Percentiles rank a stretch among this genome's conserved stretches.
Conservation (phyloP, 805 yeast species). For the Scheffersomyces spartinae region DNA sequence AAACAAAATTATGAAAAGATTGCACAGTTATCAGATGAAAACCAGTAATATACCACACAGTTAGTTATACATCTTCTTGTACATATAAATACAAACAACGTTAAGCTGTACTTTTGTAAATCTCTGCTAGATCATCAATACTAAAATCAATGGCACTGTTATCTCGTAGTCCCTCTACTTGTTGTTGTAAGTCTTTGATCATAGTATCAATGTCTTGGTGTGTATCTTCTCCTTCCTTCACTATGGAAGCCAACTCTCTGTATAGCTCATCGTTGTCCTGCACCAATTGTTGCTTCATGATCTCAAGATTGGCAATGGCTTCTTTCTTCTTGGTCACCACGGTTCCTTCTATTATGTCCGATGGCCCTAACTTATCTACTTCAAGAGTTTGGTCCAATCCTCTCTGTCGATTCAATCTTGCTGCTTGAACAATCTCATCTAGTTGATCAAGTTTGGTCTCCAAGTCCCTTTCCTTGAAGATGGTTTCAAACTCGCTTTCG, state of each 20-base stretch:
- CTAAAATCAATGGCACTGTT: too few relatives aligned
- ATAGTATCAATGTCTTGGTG: slow-evolving; percentile 11
- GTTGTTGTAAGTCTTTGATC: too few relatives aligned
- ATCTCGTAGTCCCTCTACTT: too few relatives aligned
- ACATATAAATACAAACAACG: too few relatives aligned
- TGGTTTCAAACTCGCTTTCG: slow-evolving; percentile 41
- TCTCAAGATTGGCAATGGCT: slow-evolving; percentile 14
- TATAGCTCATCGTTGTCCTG: slow-evolving; percentile 20
- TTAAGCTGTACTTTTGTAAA: too few relatives aligned
- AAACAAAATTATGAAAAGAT: slow-evolving; percentile 18
- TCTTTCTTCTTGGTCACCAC: slow-evolving; percentile 10
- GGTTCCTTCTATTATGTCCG: slow-evolving; percentile 21
- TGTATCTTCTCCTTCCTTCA: slow-evolving; percentile 10
- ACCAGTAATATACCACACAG: too few relatives aligned
- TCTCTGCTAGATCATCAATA: too few relatives aligned
- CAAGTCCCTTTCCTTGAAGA: slow-evolving; percentile 37
- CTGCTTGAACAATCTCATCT: slow-evolving; percentile 35
- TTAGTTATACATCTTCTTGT: too few relatives aligned
- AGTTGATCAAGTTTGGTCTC: slow-evolving; percentile 32
- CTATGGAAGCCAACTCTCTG: slow-evolving; percentile 11
- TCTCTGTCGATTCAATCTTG: slow-evolving; percentile 17
- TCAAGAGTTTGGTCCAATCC: slow-evolving; percentile 10
- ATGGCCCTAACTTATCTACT: slow-evolving; percentile 19
- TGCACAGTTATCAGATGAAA: too few relatives aligned
- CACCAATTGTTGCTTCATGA: slow-evolving; percentile 26